Evolutionary conservation across 495 filamentous ascomycete genomes (phyloP), one percentile per base, ranked within the genome.

Genomic region (Penicillium verhagenii): DNA sequence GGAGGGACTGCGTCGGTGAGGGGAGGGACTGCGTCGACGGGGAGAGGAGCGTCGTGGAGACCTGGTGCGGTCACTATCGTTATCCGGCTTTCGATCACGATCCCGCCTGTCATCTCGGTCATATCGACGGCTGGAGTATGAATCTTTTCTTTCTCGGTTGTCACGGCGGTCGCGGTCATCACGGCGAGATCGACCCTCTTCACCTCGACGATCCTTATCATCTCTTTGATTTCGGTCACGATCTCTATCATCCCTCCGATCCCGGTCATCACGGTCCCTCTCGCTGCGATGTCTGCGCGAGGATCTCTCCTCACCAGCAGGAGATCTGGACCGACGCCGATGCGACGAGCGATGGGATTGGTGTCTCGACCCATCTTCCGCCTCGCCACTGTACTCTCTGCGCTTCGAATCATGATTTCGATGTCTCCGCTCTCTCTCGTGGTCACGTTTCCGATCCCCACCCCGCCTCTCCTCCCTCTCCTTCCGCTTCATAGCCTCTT

Each of bases 401-500:
- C 60, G 61, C 58, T 54, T 68, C 3, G 65, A 65, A 20, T 63
- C 64, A 44, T 61, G 64, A 6, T 54, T 53, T 14, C 60, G 60
- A 55, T 61, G 61, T 39, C 53, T 54, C 21, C 55, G 56, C 1
- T 63, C 63, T 18, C 54, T 50, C 23, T 54, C 51, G 8, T 56
- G 56, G 26, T 65, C 61, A 14, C 56, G 53, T 24, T 60, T 63
- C 13, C 59, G 68, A 68, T 53, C 61, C 50, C 51, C 50, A 39
- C 56, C 58, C 45, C 76, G 61, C 81, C 21, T 79, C 42, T 83
- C 82, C 42, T 91, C 76, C 23, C 92, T 71, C 65, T 88, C 84
- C 60, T 85, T 75, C 60, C 87, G 79, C 65, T 84, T 85, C 39
- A 86, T 78, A 3, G 88, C 84, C 63, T 96, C 90, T 54, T 91